Conservation (phyloP, 1,284 basidiomycete genomes). For the Apiotrichum laibachii region DNA sequence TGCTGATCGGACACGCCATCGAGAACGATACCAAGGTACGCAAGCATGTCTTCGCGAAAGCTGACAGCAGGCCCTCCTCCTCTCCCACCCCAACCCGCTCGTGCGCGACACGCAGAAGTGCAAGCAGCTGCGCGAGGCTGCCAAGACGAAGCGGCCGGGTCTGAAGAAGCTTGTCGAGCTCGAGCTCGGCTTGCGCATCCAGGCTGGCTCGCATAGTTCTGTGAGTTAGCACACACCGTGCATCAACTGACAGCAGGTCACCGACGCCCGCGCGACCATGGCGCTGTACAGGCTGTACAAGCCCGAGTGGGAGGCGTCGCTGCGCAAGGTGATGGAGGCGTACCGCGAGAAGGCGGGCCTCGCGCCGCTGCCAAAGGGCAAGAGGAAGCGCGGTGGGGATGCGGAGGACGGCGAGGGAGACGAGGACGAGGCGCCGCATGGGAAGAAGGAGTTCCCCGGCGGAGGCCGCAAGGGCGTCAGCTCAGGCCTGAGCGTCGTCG, state of each 20-base stretch:
- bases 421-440: constrained; percentile 28
- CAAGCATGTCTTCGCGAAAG: not conserved
- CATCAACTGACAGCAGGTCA: constrained; percentile 61
- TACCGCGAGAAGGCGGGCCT: constrained; percentile 38
- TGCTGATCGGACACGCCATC: constrained; percentile 91
- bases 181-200: constrained; percentile 79
- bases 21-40: constrained; percentile 83
- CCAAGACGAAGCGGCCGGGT: constrained; percentile 65
- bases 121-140: constrained; percentile 54
- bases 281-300: constrained; percentile 86
- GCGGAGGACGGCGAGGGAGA: constrained; percentile 31
- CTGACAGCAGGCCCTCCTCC: constrained; percentile 66
- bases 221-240: constrained; percentile 53
- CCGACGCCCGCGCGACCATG: constrained; percentile 94
- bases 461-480: constrained; percentile 66
- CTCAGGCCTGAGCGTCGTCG: constrained; percentile 66
- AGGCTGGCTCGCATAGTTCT: constrained; percentile 81
- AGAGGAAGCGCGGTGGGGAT: constrained; percentile 16
- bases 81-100: constrained; percentile 78
- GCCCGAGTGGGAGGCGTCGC: constrained; percentile 70
- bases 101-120: constrained; percentile 79
- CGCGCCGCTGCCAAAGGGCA: constrained; percentile 15
- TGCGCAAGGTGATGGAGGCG: constrained; percentile 44
- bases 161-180: constrained; percentile 77
- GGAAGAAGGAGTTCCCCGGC: constrained; percentile 53